Evolutionary conservation across 441 rosid genomes (phyloP).

Genomic region (Francoa sonchifolia): DNA sequence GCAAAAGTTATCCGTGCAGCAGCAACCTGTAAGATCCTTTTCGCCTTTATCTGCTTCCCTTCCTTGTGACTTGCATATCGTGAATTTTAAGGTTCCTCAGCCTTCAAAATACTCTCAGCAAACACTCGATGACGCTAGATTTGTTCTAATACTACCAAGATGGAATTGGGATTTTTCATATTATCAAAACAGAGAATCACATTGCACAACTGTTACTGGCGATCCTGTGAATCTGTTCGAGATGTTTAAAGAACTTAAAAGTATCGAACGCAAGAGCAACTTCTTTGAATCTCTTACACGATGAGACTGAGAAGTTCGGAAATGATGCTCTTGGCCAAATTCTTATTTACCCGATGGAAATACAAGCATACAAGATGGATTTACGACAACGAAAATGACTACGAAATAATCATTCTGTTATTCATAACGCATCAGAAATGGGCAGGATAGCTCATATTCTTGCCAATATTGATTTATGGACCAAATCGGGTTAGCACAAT

Average conservation of each 20-base stretch:
- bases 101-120: constrained; percentile 58
- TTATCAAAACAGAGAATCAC: constrained; percentile 41
- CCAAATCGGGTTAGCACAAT: too few species aligned
- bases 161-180: constrained; percentile 68
- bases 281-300: constrained; percentile 81
- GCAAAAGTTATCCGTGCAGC: constrained; percentile 48
- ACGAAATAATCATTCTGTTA: neutral
- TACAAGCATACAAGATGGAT: constrained; percentile 82
- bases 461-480: too few species aligned
- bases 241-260: constrained; percentile 63
- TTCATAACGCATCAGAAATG: too few species aligned
- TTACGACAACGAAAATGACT: constrained; percentile 35
- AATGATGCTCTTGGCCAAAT: constrained; percentile 46
- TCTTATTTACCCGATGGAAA: constrained; percentile 75
- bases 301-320: constrained; percentile 40
- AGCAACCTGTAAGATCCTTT: constrained; percentile 37
- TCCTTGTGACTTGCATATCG: constrained; percentile 86
- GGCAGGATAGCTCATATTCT: too few species aligned
- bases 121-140: constrained; percentile 39
- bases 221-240: constrained; percentile 55
- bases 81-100: constrained; percentile 73
- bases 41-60: constrained; percentile 63
- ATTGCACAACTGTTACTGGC: constrained; percentile 47
- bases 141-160: constrained; percentile 57
- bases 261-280: constrained; percentile 52